Percentiles rank a stretch among this genome's conserved stretches.
Evolutionary conservation across 2,329 filamentous ascomycete species (phyloP).

Genomic region (Remersonia thermophila): DNA sequence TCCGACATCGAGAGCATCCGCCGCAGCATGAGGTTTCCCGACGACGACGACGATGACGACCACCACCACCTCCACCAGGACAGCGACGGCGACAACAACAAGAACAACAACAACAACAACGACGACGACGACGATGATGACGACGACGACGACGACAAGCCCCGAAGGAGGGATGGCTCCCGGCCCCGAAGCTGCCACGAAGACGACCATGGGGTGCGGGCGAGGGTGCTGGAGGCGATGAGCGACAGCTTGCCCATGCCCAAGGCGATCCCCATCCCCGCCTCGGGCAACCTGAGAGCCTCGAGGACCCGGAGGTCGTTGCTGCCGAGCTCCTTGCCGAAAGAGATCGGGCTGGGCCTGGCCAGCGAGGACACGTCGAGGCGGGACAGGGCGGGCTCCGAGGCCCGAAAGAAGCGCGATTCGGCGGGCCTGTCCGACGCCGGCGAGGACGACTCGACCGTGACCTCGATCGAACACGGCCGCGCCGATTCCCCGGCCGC

Average conservation of each 20-base stretch:
- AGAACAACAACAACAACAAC: constrained; percentile 20
- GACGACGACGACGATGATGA: constrained; percentile 11
- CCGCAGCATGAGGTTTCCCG: constrained; percentile 14
- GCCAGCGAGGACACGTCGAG: constrained; percentile 13
- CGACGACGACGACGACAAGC: constrained; percentile 4
- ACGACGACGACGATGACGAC: constrained; percentile 18
- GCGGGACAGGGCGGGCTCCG: constrained; percentile 11
- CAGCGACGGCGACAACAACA: constrained; percentile 4
- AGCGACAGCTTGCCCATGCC: constrained; percentile 24
- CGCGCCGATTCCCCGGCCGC: constrained; percentile 6
- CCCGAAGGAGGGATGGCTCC: constrained; percentile 21
- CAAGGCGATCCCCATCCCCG: constrained; percentile 11
- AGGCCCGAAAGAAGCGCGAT: constrained; percentile 29
- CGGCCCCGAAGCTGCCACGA: constrained; percentile 28
- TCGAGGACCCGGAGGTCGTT: constrained; percentile 13
- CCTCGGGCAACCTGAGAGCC: constrained; percentile 1
- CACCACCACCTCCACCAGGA: constrained; percentile 13
- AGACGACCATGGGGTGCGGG: constrained; percentile 26
- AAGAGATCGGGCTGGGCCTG: constrained; percentile 24
- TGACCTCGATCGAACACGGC: background rate
- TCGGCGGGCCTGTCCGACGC: constrained; percentile 36
- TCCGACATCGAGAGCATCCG: constrained; percentile 28
- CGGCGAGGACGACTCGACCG: constrained; percentile 5
- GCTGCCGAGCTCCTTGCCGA: constrained; percentile 23
- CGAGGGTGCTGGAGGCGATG: constrained; percentile 29